Conservation (phyloP, 805 yeast genomes). For the Pichia thaimueangensis region DNA sequence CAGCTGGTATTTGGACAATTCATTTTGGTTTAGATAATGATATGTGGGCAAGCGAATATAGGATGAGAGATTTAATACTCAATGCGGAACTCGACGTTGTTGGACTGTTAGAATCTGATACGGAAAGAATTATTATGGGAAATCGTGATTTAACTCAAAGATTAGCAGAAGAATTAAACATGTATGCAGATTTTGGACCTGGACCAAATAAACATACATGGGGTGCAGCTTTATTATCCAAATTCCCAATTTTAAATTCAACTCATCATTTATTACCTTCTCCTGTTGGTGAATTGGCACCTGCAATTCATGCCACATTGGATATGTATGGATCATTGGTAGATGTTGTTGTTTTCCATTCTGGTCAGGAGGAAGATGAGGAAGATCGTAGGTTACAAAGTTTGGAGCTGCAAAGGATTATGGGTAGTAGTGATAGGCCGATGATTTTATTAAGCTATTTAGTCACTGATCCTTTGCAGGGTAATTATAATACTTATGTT, state of each 20-base stretch:
- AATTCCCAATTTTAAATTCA: slow-evolving; percentile 88
- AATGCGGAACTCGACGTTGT: slow-evolving; percentile 89
- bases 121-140: slow-evolving; percentile 91
- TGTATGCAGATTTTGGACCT: slow-evolving; percentile 96
- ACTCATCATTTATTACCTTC: slow-evolving; percentile 90
- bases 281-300: slow-evolving; percentile 97
- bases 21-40: slow-evolving; percentile 97
- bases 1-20: slow-evolving; percentile 97
- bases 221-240: slow-evolving; percentile 91
- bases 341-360: slow-evolving; percentile 94
- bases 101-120: slow-evolving; percentile 88
- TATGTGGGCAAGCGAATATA: slow-evolving; percentile 93
- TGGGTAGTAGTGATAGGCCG: slow-evolving; percentile 83
- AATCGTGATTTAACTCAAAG: slow-evolving; percentile 90
- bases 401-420: slow-evolving; percentile 62
- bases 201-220: slow-evolving; percentile 98
- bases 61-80: slow-evolving; percentile 76
- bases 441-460: slow-evolving; percentile 80
- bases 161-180: slow-evolving; percentile 84
- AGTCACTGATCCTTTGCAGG: slow-evolving; percentile 81
- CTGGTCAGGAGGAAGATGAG: slow-evolving; percentile 96
- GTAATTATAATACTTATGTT: slow-evolving; percentile 89
- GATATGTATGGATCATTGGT: slow-evolving; percentile 82
- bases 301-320: slow-evolving; percentile 94
- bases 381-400: slow-evolving; percentile 90